Evolutionary conservation across 2,329 filamentous ascomycete genomes (phyloP).

Genomic region (Ophiostoma sp.): DNA sequence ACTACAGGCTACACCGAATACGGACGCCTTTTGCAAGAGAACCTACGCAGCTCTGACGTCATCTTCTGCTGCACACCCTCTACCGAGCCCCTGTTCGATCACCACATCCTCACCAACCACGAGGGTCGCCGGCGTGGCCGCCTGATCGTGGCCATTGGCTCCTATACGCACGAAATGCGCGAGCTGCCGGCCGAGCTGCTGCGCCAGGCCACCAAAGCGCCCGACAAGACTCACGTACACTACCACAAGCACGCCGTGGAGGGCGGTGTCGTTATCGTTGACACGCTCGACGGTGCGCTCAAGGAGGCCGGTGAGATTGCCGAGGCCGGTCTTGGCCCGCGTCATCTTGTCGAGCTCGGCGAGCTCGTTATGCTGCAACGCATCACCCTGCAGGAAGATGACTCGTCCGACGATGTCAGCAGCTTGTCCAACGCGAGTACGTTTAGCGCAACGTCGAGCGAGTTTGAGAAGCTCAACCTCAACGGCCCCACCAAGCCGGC

Average conservation of each 20-base stretch:
- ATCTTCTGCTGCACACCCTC: conserved; percentile 89
- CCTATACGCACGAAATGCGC: conserved; percentile 70
- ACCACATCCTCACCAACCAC: conserved; percentile 66
- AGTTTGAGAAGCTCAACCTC: conserved; percentile 27
- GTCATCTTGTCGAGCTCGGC: conserved; percentile 83
- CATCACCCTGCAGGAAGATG: conserved; percentile 38
- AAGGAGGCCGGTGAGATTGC: conserved; percentile 87
- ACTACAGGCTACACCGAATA: conserved; percentile 72
- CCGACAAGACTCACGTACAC: conserved; percentile 57
- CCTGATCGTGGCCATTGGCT: conserved; percentile 71
- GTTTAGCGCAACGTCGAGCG: conserved; percentile 13
- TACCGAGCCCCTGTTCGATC: conserved; percentile 72
- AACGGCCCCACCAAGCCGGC: conserved; percentile 1
- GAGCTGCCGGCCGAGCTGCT: conserved; percentile 80
- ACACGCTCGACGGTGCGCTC: conserved; percentile 75
- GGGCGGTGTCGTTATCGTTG: conserved; percentile 68
- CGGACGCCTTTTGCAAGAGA: conserved; percentile 65
- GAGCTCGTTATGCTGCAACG: conserved; percentile 68
- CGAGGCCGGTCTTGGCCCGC: conserved; percentile 68
- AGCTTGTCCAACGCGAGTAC: conserved; percentile 23
- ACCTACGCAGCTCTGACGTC: conserved; percentile 71
- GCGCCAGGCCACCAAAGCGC: conserved; percentile 55
- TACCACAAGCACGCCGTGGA: conserved; percentile 67
- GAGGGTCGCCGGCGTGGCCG: conserved; percentile 70
- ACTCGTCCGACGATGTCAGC: conserved; percentile 32